phyloP scores from a whole-genome alignment of 2,329 filamentous ascomycete species.

The Pleomassaria siparia region DNA sequence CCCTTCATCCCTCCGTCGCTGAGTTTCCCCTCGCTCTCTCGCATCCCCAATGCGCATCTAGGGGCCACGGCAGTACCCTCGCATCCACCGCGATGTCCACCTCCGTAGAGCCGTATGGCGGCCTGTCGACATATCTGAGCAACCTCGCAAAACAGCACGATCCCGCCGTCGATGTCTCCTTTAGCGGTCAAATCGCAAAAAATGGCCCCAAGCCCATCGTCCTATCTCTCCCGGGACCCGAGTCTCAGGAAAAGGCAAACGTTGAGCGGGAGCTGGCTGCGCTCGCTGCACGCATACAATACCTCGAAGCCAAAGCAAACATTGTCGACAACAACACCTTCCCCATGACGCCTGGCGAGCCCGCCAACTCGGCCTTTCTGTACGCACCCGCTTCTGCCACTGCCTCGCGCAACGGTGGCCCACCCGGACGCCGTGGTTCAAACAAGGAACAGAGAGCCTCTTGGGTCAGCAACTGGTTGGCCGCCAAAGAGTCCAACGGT shows the following conservation, averaged over 20 bases:
- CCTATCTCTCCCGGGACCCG: slow-evolving; percentile 74
- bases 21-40: slow-evolving; percentile 15
- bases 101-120: slow-evolving; percentile 39
- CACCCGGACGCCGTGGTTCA: slow-evolving; percentile 34
- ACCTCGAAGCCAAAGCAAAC: slow-evolving; percentile 77
- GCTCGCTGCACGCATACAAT: slow-evolving; percentile 74
- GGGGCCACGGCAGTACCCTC: slow-evolving; percentile 13
- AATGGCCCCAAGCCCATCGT: slow-evolving; percentile 56
- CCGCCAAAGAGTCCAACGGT: slow-evolving; percentile 55
- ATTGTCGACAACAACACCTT: slow-evolving; percentile 60
- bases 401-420: slow-evolving; percentile 35
- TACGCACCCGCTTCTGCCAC: slow-evolving; percentile 56
- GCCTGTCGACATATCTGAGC: slow-evolving; percentile 47
- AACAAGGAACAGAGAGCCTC: slow-evolving; percentile 40
- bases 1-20: slow-evolving; percentile 13
- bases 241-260: slow-evolving; percentile 72
- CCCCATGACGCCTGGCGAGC: slow-evolving; percentile 82
- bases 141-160: slow-evolving; percentile 53
- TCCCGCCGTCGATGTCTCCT: slow-evolving; percentile 46
- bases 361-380: slow-evolving; percentile 56
- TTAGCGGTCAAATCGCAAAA: slow-evolving; percentile 47
- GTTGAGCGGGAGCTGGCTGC: slow-evolving; percentile 83
- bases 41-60: slow-evolving; percentile 40
- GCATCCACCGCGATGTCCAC: slow-evolving; percentile 26
- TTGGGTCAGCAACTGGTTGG: slow-evolving; percentile 56